These are phyloP conservation scores for Effrenium voratum DNA, from an alignment of 73 alveolate species.

Conservation along the genomic window DNA sequence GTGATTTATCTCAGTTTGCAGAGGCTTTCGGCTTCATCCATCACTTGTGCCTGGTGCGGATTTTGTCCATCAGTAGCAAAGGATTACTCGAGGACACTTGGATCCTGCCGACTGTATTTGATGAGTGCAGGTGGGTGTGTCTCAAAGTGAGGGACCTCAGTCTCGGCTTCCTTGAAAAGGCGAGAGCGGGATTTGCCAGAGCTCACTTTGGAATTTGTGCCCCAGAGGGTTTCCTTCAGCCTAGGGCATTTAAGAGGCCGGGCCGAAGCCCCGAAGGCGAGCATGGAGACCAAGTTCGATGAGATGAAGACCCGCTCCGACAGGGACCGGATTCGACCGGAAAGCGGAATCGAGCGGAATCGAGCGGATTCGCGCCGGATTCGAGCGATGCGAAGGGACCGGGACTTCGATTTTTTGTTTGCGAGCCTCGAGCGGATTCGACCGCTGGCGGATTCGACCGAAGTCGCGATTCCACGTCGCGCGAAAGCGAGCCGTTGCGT, in stretches of 20 bases:
- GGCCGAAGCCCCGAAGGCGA: slow-evolving; percentile 40
- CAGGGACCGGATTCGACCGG: slow-evolving; percentile 19
- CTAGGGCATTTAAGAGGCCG: neutral
- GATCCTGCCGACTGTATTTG: no score
- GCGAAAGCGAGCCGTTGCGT: neutral
- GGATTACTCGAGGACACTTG: no score
- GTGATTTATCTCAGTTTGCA: no score
- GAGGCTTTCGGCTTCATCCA: no score
- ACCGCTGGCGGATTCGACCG: neutral
- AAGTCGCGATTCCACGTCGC: neutral
- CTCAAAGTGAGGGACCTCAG: no score
- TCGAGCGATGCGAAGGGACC: no score
- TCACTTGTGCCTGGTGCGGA: no score
- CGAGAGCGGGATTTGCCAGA: neutral
- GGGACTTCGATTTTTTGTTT: neutral
- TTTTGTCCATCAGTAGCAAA: no score
- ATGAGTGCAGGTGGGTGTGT: no score
- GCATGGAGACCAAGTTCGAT: slow-evolving; percentile 25
- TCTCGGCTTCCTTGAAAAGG: no score
- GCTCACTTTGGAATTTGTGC: neutral
- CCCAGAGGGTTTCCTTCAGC: neutral
- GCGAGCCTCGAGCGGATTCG: neutral
- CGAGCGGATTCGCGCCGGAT: neutral
- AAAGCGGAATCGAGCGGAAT: neutral
- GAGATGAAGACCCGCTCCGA: slow-evolving; percentile 70